These are phyloP conservation scores for Durio zibethinus DNA, from an alignment of 345 rosid genomes.

Conservation along the genomic window DNA sequence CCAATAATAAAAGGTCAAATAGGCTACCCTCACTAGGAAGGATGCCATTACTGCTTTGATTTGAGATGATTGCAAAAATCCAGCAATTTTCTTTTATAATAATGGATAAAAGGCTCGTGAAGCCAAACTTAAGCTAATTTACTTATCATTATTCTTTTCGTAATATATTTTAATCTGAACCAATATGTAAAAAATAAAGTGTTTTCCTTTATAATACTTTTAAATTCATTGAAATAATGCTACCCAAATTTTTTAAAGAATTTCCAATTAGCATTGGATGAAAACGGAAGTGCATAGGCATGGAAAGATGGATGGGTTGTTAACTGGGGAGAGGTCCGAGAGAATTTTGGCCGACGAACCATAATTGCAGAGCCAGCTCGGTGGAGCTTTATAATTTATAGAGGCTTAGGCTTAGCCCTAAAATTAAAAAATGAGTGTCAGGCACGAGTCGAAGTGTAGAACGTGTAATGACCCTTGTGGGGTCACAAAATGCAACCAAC, in stretches of 20 bases:
- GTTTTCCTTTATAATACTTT: no score
- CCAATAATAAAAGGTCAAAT: background rate
- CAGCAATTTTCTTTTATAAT: no score
- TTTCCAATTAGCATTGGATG: no score
- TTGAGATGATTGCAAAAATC: background rate
- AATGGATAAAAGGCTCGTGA: background rate
- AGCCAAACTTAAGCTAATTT: no score
- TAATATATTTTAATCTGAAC: no score
- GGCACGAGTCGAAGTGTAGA: background rate
- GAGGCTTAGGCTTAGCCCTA: background rate
- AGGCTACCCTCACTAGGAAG: background rate
- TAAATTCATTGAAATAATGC: no score
- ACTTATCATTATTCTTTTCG: no score
- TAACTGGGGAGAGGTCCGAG: background rate
- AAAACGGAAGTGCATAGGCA: background rate
- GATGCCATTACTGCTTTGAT: background rate
- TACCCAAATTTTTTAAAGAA: no score
- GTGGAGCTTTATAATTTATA: background rate
- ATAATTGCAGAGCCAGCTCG: background rate
- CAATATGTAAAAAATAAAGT: no score
- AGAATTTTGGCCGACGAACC: background rate
- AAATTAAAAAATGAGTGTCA: background rate
- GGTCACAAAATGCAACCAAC: background rate
- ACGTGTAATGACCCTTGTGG: background rate
- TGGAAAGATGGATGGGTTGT: background rate